Conservation (phyloP, 495 filamentous ascomycete genomes). For the Hypoxylon cercidicola region DNA sequence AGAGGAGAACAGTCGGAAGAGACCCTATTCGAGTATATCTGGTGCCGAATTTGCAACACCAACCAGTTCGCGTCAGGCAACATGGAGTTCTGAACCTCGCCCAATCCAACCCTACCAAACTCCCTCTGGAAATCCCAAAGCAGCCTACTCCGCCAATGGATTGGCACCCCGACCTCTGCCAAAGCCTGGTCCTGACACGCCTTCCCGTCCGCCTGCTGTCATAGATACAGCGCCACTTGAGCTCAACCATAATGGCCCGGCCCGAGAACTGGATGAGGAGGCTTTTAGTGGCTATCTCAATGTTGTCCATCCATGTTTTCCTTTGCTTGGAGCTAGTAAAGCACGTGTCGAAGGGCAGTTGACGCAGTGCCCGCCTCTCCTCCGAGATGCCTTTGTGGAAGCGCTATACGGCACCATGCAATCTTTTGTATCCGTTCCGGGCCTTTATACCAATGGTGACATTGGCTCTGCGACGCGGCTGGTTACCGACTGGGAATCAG, state of each 20-base stretch:
- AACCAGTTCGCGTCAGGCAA: conserved; percentile 42
- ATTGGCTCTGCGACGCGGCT: conserved; percentile 60
- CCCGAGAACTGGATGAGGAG: conserved; percentile 55
- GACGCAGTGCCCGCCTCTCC: conserved; percentile 64
- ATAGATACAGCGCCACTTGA: conserved; percentile 47
- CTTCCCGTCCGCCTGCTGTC: conserved; percentile 44
- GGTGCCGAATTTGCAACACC: conserved; percentile 50
- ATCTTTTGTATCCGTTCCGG: conserved; percentile 60
- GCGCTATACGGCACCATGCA: conserved; percentile 71
- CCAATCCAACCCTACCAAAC: conserved; percentile 53
- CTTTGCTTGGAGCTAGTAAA: conserved; percentile 75
- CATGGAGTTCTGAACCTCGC: conserved; percentile 52
- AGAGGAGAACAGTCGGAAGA: conserved; percentile 54
- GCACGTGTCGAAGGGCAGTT: conserved; percentile 69
- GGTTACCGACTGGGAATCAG: conserved; percentile 63
- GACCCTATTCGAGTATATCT: conserved; percentile 60
- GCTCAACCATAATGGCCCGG: conserved; percentile 39
- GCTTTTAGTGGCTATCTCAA: conserved; percentile 72
- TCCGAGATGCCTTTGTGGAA: conserved; percentile 77
- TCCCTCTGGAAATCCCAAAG: conserved; percentile 37
- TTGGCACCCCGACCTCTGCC: conserved; percentile 50
- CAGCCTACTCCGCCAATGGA: conserved; percentile 56
- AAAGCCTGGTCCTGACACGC: conserved; percentile 39
- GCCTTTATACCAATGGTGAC: conserved; percentile 50
- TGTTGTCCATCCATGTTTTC: conserved; percentile 77